These are phyloP conservation scores for Microbotryum intermedium DNA, from an alignment of 1,284 basidiomycete genomes.

Conservation along the genomic window DNA sequence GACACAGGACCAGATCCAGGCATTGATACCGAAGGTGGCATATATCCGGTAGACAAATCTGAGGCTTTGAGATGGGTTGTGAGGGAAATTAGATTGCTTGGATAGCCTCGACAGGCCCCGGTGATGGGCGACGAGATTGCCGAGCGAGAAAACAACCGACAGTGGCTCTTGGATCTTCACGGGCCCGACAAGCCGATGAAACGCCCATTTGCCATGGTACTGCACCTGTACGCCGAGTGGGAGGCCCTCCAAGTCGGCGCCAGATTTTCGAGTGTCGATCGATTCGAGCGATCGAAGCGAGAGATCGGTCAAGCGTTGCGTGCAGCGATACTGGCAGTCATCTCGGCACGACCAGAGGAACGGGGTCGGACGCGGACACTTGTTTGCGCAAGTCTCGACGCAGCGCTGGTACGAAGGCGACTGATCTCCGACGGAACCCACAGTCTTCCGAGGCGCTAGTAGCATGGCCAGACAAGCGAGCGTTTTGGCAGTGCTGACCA, in stretches of 20 bases:
- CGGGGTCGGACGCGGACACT: constrained; percentile 39
- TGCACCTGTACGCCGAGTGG: constrained; percentile 44
- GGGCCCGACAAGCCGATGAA: constrained; percentile 47
- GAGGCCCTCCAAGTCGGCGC: constrained; percentile 29
- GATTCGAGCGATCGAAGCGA: constrained; percentile 44
- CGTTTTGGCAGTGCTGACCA: no score
- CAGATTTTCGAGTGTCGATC: background rate
- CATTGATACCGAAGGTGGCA: constrained; percentile 68
- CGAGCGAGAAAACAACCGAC: constrained; percentile 76
- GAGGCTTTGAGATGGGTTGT: constrained; percentile 44
- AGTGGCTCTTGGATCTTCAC: constrained; percentile 88
- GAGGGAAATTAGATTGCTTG: background rate
- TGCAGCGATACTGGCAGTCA: constrained; percentile 83
- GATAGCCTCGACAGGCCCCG: background rate
- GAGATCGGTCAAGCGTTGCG: constrained; percentile 67
- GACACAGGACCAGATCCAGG: constrained; percentile 85
- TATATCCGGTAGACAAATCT: constrained; percentile 59
- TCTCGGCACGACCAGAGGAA: constrained; percentile 64
- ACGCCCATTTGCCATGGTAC: constrained; percentile 96
- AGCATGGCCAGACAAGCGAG: no score
- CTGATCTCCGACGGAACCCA: constrained; percentile 47
- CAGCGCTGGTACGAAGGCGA: constrained; percentile 51
- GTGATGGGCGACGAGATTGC: constrained; percentile 67
- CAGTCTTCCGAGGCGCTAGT: background rate
- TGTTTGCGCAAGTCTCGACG: constrained; percentile 42